Evolutionary conservation across 805 yeast species (phyloP), one percentile per base, ranked within the genome.

Genomic region (Grigorovia yakushimaensis): DNA sequence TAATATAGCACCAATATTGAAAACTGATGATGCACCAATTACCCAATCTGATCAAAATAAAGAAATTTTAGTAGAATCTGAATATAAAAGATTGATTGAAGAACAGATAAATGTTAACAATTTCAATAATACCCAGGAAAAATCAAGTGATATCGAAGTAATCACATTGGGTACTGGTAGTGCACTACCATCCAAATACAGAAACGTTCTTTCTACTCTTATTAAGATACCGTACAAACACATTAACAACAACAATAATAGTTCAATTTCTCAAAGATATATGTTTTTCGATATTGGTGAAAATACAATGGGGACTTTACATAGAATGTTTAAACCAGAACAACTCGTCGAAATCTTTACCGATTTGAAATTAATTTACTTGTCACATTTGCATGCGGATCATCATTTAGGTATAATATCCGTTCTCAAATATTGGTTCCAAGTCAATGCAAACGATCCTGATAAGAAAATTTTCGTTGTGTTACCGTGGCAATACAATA

Each of bases 351-450:
- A 60, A 20, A 64, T 84, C 2, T 71, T 89, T 51, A 53, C 66
- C 39, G 94, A 89, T 56, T 65, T 89, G 48, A 68, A 74, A 30
- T 49, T 86, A 46, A 69, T 91, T 19, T 85, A 78, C 57, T 68
- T 93, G 46, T 84, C 95, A 55, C 99, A 93, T 70, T 70, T 91
- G 56, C 99, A 93, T 65, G 98, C 98, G 0, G 99, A 93, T 62
- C 99, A 93, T 62, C 97, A 91, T 64, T 68, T 93, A 39, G 99
- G 99, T 0, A 71, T 85, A 5, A 67, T 84, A 8, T 75, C 87
- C 5, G 63, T 93, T 3, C 70, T 93, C 23, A 70, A 72, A 37
- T 79, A 78, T 52, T 89, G 97, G 95, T 59, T 64, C 42, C 49
- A 57, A n/a, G 56, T 62, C 49, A 71, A 76, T 49, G 59, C 64